Base-by-base conservation (phyloP, 2,329 filamentous ascomycete species). In the Thelonectria blattea region DNA sequence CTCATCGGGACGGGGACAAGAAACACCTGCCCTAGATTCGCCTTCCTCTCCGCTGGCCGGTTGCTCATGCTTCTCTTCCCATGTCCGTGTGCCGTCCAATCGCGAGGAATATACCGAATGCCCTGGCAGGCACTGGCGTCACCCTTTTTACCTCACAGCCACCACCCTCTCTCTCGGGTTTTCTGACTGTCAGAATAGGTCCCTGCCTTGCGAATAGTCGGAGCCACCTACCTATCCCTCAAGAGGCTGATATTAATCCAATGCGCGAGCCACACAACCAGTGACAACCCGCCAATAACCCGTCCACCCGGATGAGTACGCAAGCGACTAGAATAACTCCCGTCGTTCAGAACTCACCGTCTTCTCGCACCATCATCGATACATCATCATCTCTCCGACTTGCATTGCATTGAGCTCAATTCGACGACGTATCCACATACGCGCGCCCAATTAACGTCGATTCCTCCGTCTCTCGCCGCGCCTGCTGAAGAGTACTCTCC, bases 351-450 rank as follows among this genome's bases (percentile, higher is more conserved):
- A 32, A 18, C 57, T 56, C 30, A 56, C 58, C 58, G 48, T 52
- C 52, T 56, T 34, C 52, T 42, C 58, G 43, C 49, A 17, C 55
- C 51, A 49, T 54, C 58, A 56, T 60, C 48, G 32, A 52, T 48
- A 49, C 53, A 52, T 52, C 37, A 50, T 45, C 24, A 14, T 56
- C 20, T 47, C 22, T 47, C 20, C 48, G 58, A 15, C 47, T 52
- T 30, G 52, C 52, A 56, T 43, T 56, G 39, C 27, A 18, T 49
- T 10, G 52, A 24, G 10, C 32, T 56, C 58, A 60, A 60, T 55
- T 60, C 42, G 58, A 52, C 47, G 41, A 50, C 46, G 47, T 56
- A 49, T 51, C 52, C 34, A 52, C 17, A 43, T 60, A 48, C 52
- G 51, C 52, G 51, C 58, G 51, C 45, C 43, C 58, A 60, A 50